Evolutionary conservation across 257 asterid species (phyloP).

Genomic region (Plantago ovata): DNA sequence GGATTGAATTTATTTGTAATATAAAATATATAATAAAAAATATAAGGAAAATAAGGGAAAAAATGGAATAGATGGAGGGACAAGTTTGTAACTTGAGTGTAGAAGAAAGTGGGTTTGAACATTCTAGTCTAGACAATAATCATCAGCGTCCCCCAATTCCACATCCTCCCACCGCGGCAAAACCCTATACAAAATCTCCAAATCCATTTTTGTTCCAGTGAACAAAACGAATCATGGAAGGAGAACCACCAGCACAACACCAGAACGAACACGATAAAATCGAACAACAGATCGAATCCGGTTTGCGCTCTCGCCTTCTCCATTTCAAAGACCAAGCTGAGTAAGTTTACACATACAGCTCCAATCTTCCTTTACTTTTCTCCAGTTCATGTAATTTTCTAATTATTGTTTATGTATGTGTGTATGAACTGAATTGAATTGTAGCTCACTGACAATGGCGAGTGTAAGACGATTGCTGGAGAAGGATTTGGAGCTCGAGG

Average conservation of each 20-base stretch:
- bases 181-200: too few relatives aligned
- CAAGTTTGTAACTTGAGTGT: too few relatives aligned
- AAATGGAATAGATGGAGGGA: too few relatives aligned
- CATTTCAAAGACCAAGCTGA: conserved; percentile 66
- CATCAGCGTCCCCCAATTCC: too few relatives aligned
- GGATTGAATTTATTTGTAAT: too few relatives aligned
- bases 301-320: conserved; percentile 54
- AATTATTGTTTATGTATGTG: too few relatives aligned
- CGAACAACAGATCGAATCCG: conserved; percentile 43
- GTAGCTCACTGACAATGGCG: conserved; percentile 68
- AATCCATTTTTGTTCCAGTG: too few relatives aligned
- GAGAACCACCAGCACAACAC: conserved; percentile 32
- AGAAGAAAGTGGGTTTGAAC: too few relatives aligned
- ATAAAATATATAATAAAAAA: too few relatives aligned
- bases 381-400: not conserved
- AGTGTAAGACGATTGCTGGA: conserved; percentile 77
- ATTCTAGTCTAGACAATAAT: too few relatives aligned
- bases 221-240: conserved; percentile 10
- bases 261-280: conserved; percentile 23
- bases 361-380: not conserved
- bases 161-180: too few relatives aligned
- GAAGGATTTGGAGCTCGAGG: conserved; percentile 73
- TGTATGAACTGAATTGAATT: not conserved
- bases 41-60: too few relatives aligned
- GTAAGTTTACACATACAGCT: conserved; percentile 21